These are phyloP conservation scores for Delitschia confertaspora DNA, from an alignment of 495 filamentous ascomycete species.

Conservation along the genomic window DNA sequence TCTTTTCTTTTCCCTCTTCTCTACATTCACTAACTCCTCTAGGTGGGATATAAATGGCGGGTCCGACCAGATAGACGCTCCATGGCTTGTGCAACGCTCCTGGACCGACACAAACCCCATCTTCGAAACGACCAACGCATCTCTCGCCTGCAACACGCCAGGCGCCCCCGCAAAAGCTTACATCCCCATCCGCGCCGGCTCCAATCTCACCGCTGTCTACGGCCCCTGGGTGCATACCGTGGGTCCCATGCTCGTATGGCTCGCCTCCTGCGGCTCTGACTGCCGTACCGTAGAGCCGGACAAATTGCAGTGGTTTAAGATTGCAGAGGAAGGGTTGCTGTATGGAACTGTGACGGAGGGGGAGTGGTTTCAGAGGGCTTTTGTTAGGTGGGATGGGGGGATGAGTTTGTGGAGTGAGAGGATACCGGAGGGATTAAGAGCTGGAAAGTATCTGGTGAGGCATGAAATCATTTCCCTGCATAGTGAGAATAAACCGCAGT, in stretches of 20 bases:
- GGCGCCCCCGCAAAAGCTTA: constrained; percentile 40
- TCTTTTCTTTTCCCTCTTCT: not conserved
- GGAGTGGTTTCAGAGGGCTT: constrained; percentile 11
- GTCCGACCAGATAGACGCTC: constrained; percentile 35
- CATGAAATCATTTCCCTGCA: constrained; percentile 35
- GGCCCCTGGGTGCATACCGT: constrained; percentile 49
- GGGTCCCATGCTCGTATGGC: constrained; percentile 49
- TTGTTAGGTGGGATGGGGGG: constrained; percentile 12
- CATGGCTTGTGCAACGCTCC: constrained; percentile 42
- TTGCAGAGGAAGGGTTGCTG: constrained; percentile 14
- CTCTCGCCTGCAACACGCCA: constrained; percentile 47
- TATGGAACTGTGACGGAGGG: constrained; percentile 5
- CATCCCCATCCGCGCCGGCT: constrained; percentile 41
- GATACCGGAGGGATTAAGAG: constrained; percentile 33
- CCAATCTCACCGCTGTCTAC: constrained; percentile 44
- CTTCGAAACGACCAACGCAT: constrained; percentile 46
- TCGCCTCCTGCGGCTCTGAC: constrained; percentile 43
- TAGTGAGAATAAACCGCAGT: constrained; percentile 21
- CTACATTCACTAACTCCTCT: not conserved
- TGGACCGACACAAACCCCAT: constrained; percentile 36
- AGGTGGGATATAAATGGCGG: constrained; percentile 38
- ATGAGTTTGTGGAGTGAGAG: constrained; percentile 20
- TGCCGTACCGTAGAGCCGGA: constrained; percentile 43
- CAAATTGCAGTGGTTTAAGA: constrained; percentile 45
- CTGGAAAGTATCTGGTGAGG: constrained; percentile 38